phyloP scores from a whole-genome alignment of 768 basidiomycete genomes.

The Trametes cubensis region DNA sequence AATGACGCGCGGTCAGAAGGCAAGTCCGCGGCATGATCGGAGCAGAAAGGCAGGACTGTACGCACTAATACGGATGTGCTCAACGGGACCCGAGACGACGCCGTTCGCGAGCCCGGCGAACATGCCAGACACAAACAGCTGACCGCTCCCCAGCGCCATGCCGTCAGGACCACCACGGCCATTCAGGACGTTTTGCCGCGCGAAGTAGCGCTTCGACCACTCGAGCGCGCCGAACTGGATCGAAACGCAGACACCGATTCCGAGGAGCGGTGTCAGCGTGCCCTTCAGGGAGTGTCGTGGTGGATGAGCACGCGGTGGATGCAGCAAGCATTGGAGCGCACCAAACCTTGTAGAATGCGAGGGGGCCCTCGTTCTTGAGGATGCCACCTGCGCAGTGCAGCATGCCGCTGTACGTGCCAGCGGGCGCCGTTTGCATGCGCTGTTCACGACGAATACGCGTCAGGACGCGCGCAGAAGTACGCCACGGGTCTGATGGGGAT shows the following conservation, averaged over 20 bases:
- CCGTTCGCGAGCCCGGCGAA: conserved; percentile 89
- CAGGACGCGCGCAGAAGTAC: conserved; percentile 10
- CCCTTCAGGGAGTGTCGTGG: conserved; percentile 52
- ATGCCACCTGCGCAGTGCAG: conserved; percentile 89
- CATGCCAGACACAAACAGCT: conserved; percentile 79
- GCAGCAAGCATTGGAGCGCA: conserved; percentile 6
- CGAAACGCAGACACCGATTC: conserved; percentile 93
- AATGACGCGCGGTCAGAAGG: background rate
- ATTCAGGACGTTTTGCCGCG: conserved; percentile 55
- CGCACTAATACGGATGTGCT: conserved; percentile 93
- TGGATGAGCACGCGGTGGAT: background rate
- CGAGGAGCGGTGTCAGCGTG: conserved; percentile 85
- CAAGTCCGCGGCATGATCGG: background rate
- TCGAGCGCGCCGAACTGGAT: conserved; percentile 95
- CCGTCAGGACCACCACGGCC: conserved; percentile 72
- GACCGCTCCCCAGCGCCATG: conserved; percentile 55
- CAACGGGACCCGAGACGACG: conserved; percentile 92
- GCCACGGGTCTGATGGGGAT: conserved; percentile 12
- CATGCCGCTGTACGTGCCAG: conserved; percentile 89
- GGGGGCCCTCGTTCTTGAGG: conserved; percentile 85
- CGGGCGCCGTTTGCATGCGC: conserved; percentile 94
- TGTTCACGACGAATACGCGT: conserved; percentile 36
- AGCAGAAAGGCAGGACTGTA: background rate
- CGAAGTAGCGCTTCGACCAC: conserved; percentile 80
- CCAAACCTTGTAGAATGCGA: conserved; percentile 91